Evolutionary conservation across 306 rosid genomes (phyloP).

Genomic region (Spatholobus suberectus): DNA sequence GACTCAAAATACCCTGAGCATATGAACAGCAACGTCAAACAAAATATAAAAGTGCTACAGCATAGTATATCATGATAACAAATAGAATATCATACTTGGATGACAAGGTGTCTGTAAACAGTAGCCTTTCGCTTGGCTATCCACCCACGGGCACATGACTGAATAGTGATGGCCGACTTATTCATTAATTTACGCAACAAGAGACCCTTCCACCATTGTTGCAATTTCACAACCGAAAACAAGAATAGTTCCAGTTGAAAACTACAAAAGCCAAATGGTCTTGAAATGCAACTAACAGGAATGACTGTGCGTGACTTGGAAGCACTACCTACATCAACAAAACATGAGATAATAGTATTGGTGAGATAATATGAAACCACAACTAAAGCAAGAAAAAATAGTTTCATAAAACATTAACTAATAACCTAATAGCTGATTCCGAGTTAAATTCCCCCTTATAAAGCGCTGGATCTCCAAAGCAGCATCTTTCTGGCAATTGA

Average conservation of each 20-base stretch:
- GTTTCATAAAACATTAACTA: background rate
- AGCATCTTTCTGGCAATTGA: conserved; percentile 57
- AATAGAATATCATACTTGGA: conserved; percentile 66
- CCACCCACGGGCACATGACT: conserved; percentile 78
- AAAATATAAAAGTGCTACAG: background rate
- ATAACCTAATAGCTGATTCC: conserved; percentile 73
- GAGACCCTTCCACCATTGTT: conserved; percentile 84
- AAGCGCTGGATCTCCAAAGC: conserved; percentile 70
- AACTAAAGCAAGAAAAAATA: conserved; percentile 10
- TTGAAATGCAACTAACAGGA: conserved; percentile 36
- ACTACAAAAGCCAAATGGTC: conserved; percentile 44
- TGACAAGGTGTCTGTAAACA: conserved; percentile 48
- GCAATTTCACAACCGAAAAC: conserved; percentile 71
- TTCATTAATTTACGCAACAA: conserved; percentile 53
- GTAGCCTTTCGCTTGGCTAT: conserved; percentile 60
- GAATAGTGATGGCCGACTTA: conserved; percentile 63
- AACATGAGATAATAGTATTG: background rate
- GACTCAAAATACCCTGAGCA: background rate
- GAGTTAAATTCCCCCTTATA: conserved; percentile 69
- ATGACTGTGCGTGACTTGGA: conserved; percentile 34
- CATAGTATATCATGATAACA: background rate
- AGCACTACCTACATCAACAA: conserved; percentile 53
- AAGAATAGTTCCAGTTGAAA: conserved; percentile 60
- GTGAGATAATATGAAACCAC: conserved; percentile 11
- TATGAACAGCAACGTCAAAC: background rate